Percentiles rank a stretch among this genome's conserved stretches.
phyloP scores from a whole-genome alignment of 2,329 filamentous ascomycete genomes.

The Exophiala sp. region DNA sequence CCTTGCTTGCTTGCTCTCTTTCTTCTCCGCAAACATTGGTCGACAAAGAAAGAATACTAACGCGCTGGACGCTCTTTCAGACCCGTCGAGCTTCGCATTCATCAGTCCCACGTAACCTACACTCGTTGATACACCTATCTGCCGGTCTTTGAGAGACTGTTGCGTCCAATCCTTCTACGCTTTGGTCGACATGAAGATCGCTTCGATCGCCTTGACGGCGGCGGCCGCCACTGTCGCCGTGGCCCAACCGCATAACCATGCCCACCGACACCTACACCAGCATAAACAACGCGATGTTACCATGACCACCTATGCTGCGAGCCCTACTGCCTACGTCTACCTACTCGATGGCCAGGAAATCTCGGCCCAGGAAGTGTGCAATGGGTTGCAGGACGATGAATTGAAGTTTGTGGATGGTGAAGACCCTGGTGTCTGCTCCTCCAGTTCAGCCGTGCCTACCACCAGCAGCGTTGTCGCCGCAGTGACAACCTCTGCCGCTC shows the following conservation, averaged over 20 bases:
- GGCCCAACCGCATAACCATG: slow-evolving; percentile 39
- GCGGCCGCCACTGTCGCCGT: slow-evolving; percentile 41
- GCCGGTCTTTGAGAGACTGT: slow-evolving; percentile 25
- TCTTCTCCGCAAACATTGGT: slow-evolving; percentile 10
- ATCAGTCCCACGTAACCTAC: slow-evolving; percentile 18
- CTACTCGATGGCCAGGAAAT: slow-evolving; percentile 61
- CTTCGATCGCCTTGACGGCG: slow-evolving; percentile 30
- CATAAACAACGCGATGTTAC: slow-evolving; percentile 39
- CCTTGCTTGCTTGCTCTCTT: slow-evolving; percentile 15
- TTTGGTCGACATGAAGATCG: slow-evolving; percentile 22
- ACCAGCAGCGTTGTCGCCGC: not conserved
- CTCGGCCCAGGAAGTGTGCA: slow-evolving; percentile 57
- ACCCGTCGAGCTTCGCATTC: slow-evolving; percentile 10
- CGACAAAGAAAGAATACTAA: slow-evolving; percentile 15
- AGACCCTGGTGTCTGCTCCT: slow-evolving; percentile 51
- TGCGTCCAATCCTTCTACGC: slow-evolving; percentile 5
- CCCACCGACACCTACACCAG: slow-evolving; percentile 38
- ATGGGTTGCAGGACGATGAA: slow-evolving; percentile 64
- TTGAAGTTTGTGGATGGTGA: slow-evolving; percentile 59
- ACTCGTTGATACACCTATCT: slow-evolving; percentile 6
- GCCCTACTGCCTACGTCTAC: slow-evolving; percentile 63
- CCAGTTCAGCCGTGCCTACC: slow-evolving; percentile 35
- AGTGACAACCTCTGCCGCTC: slow-evolving; percentile 21
- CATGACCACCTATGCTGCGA: slow-evolving; percentile 47
- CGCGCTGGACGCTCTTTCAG: slow-evolving; percentile 14